Evolutionary conservation across 345 rosid genomes (phyloP), one percentile per base, ranked within the genome.

Genomic region (Eucalyptus guilfoylei): DNA sequence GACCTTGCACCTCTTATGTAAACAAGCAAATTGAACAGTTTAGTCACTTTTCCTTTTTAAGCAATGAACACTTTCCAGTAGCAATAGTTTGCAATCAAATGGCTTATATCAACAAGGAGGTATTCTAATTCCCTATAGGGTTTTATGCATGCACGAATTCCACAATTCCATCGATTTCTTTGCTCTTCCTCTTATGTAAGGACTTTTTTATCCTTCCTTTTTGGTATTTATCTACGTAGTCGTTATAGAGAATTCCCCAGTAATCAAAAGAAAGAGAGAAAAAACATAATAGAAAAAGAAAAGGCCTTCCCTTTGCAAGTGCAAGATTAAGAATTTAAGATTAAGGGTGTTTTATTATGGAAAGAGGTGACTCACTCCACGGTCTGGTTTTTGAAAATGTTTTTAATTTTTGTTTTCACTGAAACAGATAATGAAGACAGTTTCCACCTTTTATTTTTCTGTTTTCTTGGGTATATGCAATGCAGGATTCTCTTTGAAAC

Each of bases 261-360:
- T 58, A 26, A 58, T 26, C 67, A 60, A 24, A 55, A 88, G 54
- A 89, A 89, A 85, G 52, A 89, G 67, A 88, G 90, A 49, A 86
- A 60, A 60, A 60, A 67, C 32, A 88, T 76, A 52, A 62, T 49
- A 11, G 88, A 7, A 52, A 69, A 49, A 26, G 37, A 58, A 49
- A 89, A 37, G 58, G 91, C 89, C 86, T 72, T 91, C 34, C 90
- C 91, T 86, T 86, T 87, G 28, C 64, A 87, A 6, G 92, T 45
- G 7, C 42, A 34, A 28, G 67, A 60, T 60, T 26, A 60, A 60
- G n/a, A 26, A 60, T 6, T 26, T 6, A 26, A 26, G 4, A 26
- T 60, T 60, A 60, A 11, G 4, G 14, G 26, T 3, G 32, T 60
- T 60, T 26, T 28, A n/a, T 4, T 26, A 28, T 1, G 67, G 14